Base-by-base conservation (phyloP, 1,284 basidiomycete genomes). In the Grifola frondosa region DNA sequence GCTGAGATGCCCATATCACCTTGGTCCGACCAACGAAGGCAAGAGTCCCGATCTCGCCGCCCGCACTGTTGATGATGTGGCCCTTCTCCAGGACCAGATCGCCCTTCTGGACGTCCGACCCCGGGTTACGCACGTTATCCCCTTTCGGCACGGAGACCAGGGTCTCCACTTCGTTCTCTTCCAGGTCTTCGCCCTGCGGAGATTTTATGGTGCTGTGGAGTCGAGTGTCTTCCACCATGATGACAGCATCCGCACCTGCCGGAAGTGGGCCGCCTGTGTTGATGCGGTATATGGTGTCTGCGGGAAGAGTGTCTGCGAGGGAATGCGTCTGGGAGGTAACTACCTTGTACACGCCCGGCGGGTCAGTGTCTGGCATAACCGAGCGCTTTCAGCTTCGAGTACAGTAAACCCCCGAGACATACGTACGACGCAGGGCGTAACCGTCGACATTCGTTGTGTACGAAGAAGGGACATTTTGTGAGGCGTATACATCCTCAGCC, bases 221-320 rank as follows among this genome's bases (percentile, higher is more conserved):
- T 41, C 80, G 77, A 0, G 91, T 94, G 58, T 95, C 91, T 65
- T 95, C 91, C 13, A 95, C 91, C 90, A 94, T 94, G 60, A 95
- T 83, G 1, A 93, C 83, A 0, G 88, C 68, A 58, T 94, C 84
- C 6, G 85, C 69, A 2, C 87, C 89, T 0, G 64, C 59, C 1
- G 91, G 92, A 2, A 95, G 67, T 0, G 88, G 80, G 2, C 79
- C 84, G 6, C 90, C 87, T 1, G 86, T 88, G 64, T 88, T 91
- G 62, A 93, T 78, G 32, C 89, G 80, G 60, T 82, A 89, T 42
- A 91, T 74, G 8, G 65, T 66, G 6, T 75, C 78, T 4, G 58
- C 48, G 1, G 81, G 79, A 2, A 88, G 60, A 2, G 67, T 54
- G 9, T 60, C 55, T 25, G 62, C 37, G 25, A 69, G 57, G 2